Percentiles rank a stretch among this genome's conserved stretches.
phyloP scores from a whole-genome alignment of 257 asterid species.

The Paraleonurus japonicus region DNA sequence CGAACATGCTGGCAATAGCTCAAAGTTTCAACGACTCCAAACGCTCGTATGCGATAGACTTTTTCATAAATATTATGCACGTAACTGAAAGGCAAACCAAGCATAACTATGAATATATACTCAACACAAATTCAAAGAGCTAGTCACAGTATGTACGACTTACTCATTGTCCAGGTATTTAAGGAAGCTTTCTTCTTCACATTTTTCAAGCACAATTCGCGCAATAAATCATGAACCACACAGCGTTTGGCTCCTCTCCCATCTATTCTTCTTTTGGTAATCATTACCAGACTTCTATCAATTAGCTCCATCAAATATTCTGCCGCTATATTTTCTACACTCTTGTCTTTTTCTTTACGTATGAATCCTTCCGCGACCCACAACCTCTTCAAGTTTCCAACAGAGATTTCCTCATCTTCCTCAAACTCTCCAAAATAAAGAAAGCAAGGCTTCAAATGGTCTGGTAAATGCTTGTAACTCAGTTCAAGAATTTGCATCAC shows the following conservation, averaged over 20 bases:
- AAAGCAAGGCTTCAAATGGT: slow-evolving; percentile 35
- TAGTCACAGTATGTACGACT: neutral
- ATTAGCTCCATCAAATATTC: too few relatives aligned
- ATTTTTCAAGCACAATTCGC: neutral
- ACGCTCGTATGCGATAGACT: too few relatives aligned
- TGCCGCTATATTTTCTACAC: too few relatives aligned
- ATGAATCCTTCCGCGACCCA: too few relatives aligned
- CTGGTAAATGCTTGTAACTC: slow-evolving; percentile 34
- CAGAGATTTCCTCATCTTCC: too few relatives aligned
- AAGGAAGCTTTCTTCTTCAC: neutral
- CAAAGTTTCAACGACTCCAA: too few relatives aligned
- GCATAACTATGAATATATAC: neutral
- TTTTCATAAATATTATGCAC: too few relatives aligned
- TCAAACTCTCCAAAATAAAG: slow-evolving; percentile 34
- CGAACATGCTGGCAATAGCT: neutral
- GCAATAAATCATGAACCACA: neutral
- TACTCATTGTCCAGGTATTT: neutral
- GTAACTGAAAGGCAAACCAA: neutral
- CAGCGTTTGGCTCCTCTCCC: neutral
- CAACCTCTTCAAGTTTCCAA: too few relatives aligned
- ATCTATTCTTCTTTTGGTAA: slow-evolving; percentile 17
- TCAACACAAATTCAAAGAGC: too few relatives aligned
- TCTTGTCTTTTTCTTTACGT: too few relatives aligned
- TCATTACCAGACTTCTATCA: too few relatives aligned
- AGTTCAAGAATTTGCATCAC: slow-evolving; percentile 27